Evolutionary conservation across 2,329 filamentous ascomycete genomes (phyloP).

Genomic region (Clonostachys rhizophaga): DNA sequence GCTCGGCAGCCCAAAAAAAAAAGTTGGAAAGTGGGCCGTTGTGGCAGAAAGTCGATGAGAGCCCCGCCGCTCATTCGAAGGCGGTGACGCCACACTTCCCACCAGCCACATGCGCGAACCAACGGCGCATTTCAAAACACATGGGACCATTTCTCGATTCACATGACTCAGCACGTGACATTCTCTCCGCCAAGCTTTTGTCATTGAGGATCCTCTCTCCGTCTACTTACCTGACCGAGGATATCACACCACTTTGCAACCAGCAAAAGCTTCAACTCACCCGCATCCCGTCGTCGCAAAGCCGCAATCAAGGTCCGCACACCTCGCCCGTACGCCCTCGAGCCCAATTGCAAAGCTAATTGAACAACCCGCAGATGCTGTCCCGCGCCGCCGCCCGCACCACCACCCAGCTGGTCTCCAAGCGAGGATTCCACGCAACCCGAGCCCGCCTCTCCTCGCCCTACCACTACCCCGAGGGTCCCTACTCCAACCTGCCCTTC

Average conservation of each 20-base stretch:
- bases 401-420: slow-evolving; percentile 68
- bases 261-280: slow-evolving; percentile 9
- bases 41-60: slow-evolving; percentile 4
- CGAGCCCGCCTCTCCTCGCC: slow-evolving; percentile 80
- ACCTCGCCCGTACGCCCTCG: slow-evolving; percentile 7
- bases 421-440: slow-evolving; percentile 92
- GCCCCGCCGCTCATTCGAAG: too few relatives aligned
- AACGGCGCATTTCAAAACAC: background rate
- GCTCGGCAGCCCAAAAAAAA: slow-evolving; percentile 17
- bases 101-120: too few relatives aligned
- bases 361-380: slow-evolving; percentile 62
- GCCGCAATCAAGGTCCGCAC: slow-evolving; percentile 1
- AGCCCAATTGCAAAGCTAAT: background rate
- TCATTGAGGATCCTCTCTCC: slow-evolving; percentile 3
- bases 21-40: slow-evolving; percentile 13
- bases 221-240: slow-evolving; percentile 1
- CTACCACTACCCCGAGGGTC: slow-evolving; percentile 98
- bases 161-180: slow-evolving; percentile 9
- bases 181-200: slow-evolving; percentile 14
- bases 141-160: slow-evolving; percentile 1
- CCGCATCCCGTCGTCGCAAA: background rate
- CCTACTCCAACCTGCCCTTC: slow-evolving; percentile 93
- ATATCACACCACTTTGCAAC: slow-evolving; percentile 18
- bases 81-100: too few relatives aligned
- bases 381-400: slow-evolving; percentile 63